A percentile compares a stretch with the other conserved stretches of the same genome.
Conservation (phyloP, 345 rosid species). For the Salix brachista region DNA sequence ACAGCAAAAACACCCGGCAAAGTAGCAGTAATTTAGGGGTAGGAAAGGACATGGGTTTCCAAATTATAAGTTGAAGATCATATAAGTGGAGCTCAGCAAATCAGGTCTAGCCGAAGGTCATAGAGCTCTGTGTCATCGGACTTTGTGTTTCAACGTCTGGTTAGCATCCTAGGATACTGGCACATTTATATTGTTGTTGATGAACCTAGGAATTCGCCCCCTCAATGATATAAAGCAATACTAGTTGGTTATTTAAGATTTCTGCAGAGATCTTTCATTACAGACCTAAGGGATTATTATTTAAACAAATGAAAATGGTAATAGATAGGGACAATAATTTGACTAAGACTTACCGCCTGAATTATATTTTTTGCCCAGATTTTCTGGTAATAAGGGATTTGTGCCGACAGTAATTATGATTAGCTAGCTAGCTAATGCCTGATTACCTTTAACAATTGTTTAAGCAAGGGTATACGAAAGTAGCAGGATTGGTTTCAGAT, state of each 20-base stretch:
- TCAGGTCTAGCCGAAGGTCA: neutral
- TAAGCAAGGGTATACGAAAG: neutral
- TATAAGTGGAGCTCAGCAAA: neutral
- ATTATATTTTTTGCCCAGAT: neutral
- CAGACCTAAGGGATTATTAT: neutral
- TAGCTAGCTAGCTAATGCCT: too few species aligned
- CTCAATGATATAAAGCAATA: slow-evolving; percentile 16
- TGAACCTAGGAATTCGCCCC: slow-evolving; percentile 8
- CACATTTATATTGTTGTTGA: slow-evolving; percentile 1
- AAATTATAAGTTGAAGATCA: neutral
- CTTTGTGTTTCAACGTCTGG: neutral
- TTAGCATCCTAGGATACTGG: slow-evolving; percentile 18
- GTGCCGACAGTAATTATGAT: neutral
- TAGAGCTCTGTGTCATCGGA: slow-evolving; percentile 38
- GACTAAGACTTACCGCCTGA: too few species aligned
- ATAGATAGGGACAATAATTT: neutral
- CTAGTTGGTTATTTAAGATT: slow-evolving; percentile 9
- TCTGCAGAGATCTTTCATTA: slow-evolving; percentile 15
- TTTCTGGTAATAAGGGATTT: neutral
- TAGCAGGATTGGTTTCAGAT: too few species aligned
- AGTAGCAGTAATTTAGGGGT: neutral
- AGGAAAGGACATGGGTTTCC: neutral
- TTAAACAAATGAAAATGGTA: neutral
- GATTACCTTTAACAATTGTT: too few species aligned
- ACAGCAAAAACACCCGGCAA: neutral